These are phyloP conservation scores for Leccinum subgranulosum DNA, from an alignment of 768 basidiomycete species.

Conservation along the genomic window DNA sequence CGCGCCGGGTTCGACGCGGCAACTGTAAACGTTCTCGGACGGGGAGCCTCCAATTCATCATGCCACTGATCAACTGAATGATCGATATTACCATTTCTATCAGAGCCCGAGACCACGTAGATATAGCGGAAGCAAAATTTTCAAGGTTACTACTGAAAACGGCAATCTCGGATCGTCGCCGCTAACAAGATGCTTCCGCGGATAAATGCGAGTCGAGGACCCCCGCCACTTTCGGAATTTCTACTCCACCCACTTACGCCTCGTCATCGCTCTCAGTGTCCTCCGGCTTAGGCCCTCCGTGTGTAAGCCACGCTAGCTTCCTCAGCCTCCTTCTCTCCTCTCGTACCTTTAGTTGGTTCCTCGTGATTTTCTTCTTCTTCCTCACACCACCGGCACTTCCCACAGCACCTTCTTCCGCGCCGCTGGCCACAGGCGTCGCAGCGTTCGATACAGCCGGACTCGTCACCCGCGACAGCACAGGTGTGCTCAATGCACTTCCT, in stretches of 20 bases:
- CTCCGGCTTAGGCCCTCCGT: conserved; percentile 80
- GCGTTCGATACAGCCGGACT: conserved; percentile 67
- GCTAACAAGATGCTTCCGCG: conserved; percentile 20
- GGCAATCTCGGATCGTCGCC: conserved; percentile 32
- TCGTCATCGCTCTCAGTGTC: conserved; percentile 69
- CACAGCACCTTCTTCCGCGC: conserved; percentile 56
- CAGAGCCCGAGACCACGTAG: conserved; percentile 1
- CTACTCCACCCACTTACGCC: conserved; percentile 10
- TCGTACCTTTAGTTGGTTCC: conserved; percentile 84
- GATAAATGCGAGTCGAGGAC: conserved; percentile 11
- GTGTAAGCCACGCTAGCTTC: conserved; percentile 79
- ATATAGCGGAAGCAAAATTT: conserved; percentile 1
- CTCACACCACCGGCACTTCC: conserved; percentile 38
- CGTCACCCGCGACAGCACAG: conserved; percentile 63
- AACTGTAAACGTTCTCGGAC: background rate
- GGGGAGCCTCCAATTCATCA: background rate
- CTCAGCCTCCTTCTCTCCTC: conserved; percentile 81
- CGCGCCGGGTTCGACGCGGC: background rate
- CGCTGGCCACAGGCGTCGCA: conserved; percentile 77
- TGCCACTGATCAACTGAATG: background rate
- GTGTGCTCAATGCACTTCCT: conserved; percentile 71
- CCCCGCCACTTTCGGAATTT: conserved; percentile 21
- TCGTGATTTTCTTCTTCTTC: conserved; percentile 91
- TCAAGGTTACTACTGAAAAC: conserved; percentile 18
- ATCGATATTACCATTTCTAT: background rate